Evolutionary conservation across 441 rosid species (phyloP).

Genomic region (Erodium texanum): DNA sequence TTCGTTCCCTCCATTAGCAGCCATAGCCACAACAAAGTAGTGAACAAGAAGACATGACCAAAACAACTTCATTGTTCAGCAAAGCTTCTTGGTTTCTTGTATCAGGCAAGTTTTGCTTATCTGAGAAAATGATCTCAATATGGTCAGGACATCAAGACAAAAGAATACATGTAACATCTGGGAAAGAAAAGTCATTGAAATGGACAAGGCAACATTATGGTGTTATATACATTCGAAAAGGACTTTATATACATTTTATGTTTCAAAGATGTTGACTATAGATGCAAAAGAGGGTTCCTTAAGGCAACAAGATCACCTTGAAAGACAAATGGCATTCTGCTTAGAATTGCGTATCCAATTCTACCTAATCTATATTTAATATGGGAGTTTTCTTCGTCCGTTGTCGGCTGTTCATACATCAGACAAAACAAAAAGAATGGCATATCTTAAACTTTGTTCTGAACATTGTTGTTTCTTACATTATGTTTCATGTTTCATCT

Average conservation of each 20-base stretch:
- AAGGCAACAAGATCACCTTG: neutral
- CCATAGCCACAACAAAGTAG: neutral
- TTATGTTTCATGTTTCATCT: neutral
- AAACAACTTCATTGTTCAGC: neutral
- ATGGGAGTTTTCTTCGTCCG: neutral
- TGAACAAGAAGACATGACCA: neutral
- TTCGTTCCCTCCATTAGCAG: slow-evolving; percentile 11
- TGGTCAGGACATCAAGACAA: neutral
- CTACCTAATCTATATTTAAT: neutral
- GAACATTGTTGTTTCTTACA: neutral
- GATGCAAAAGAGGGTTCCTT: neutral
- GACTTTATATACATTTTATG: neutral
- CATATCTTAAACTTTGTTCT: neutral
- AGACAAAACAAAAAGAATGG: neutral
- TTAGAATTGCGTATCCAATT: neutral
- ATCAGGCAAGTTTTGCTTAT: neutral
- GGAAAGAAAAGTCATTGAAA: neutral
- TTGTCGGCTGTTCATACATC: neutral
- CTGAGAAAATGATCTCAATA: neutral
- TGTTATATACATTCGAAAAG: neutral
- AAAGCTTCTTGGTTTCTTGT: neutral
- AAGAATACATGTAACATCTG: neutral
- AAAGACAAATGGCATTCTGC: neutral
- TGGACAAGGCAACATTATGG: neutral
- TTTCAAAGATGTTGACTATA: neutral